Base-by-base conservation (phyloP, 208 protist species). In the Trypanosoma mega region DNA sequence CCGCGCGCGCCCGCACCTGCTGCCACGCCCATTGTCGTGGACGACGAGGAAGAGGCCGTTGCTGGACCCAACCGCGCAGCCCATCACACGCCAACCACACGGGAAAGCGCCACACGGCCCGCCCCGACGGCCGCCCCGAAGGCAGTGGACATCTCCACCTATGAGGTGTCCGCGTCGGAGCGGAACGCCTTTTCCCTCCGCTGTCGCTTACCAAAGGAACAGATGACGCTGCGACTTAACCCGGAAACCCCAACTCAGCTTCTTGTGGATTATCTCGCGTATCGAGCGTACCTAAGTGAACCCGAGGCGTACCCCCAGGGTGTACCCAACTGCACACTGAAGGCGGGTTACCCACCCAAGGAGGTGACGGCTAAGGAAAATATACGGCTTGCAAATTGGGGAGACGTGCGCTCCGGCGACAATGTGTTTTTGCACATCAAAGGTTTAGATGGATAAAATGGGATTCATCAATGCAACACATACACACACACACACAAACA, bases 251-350 rank as follows among this genome's bases (percentile, higher is more conserved):
- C 87, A 14, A 76, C 80, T 5, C 18, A 69, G 33, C 51, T 66
- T 29, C 58, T 94, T 14, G 55, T 83, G 0, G 45, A 78, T 1
- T 91, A 88, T 54, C 43, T 94, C 3, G 76, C 86, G 14, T 89
- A 82, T 46, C 26, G 68, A n/a, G 55, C 84, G 31, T 78, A 85
- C 53, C 47, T 33, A 1, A 74, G 75, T 26, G 69, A 87, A 9
- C 68, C 63, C 18, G 46, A 48, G n/a, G 68, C 71, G 31, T 83
- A 73, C 48, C 54, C 62, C n/a, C 65, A 44, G 24, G 47, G 37
- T 39, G 67, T 57, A 59, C 84, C 39, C 24, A 44, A 39, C 53
- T 90, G 39, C 63, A 63, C 58, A 27, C 79, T 48, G 50, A 72
- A 31, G 57, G 52, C 54, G 66, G 79, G 31, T 76, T 91, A 61